A percentile compares a stretch with the other conserved stretches of the same genome.
phyloP scores from a whole-genome alignment of 345 rosid species.

The Firmiana major region DNA sequence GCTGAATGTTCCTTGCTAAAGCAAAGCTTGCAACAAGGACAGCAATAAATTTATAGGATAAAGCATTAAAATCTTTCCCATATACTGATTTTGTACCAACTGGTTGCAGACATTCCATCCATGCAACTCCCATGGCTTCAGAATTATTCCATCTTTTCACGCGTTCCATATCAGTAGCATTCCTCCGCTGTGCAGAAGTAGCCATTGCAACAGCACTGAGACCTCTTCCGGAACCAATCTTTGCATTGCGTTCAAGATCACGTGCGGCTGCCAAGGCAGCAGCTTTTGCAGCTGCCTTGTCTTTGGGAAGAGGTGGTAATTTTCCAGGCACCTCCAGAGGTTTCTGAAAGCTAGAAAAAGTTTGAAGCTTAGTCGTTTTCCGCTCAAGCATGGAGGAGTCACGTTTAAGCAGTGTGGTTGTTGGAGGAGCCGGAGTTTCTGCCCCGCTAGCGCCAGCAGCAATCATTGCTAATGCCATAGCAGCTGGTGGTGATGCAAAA shows the following conservation, averaged over 20 bases:
- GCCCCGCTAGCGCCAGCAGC: constrained; percentile 99
- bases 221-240: constrained; percentile 99
- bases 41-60: constrained; percentile 90
- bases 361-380: constrained; percentile 62
- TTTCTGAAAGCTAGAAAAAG: constrained; percentile 94
- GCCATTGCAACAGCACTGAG: constrained; percentile 99
- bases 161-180: constrained; percentile 85
- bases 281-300: constrained; percentile 97
- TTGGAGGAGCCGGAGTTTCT: constrained; percentile 64
- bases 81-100: constrained; percentile 90
- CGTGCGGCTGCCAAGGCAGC: constrained; percentile 99
- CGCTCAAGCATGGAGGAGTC: constrained; percentile 87
- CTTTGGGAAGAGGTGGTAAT: constrained; percentile 69
- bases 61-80: constrained; percentile 94
- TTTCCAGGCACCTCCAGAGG: constrained; percentile 58
- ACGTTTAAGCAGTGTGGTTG: constrained; percentile 64
- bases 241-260: constrained; percentile 94
- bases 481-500: constrained; percentile 99
- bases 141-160: constrained; percentile 84
- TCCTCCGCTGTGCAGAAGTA: constrained; percentile 94
- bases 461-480: constrained; percentile 99
- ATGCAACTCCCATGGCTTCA: constrained; percentile 98
- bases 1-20: constrained; percentile 93
- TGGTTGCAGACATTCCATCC: constrained; percentile 99
- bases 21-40: constrained; percentile 99